These are phyloP conservation scores for Adansonia digitata DNA, from an alignment of 345 rosid genomes.

Conservation along the genomic window DNA sequence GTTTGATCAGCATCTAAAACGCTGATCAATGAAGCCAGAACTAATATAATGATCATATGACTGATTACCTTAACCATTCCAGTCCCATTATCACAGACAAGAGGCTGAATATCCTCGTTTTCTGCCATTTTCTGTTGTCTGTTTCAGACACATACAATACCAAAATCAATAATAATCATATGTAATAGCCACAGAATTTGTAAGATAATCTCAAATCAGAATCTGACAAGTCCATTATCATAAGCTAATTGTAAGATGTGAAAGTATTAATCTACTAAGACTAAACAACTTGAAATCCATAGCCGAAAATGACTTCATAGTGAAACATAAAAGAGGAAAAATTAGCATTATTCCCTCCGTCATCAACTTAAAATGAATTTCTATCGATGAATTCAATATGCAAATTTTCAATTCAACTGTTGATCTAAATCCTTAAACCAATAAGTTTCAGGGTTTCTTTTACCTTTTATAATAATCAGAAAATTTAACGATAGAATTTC, in stretches of 20 bases:
- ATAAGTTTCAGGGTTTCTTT: background rate
- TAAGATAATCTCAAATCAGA: too few species aligned
- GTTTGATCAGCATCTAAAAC: slow-evolving; percentile 19
- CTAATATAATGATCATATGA: too few species aligned
- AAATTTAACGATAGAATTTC: background rate
- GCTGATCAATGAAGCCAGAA: background rate
- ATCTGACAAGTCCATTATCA: background rate
- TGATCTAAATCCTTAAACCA: background rate
- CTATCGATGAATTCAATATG: background rate
- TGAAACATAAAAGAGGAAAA: too few species aligned
- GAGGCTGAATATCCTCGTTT: slow-evolving; percentile 46
- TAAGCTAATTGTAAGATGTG: background rate
- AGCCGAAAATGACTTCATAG: too few species aligned
- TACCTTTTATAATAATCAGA: background rate
- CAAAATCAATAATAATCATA: slow-evolving; percentile 10
- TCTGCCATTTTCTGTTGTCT: slow-evolving; percentile 50
- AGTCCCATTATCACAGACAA: slow-evolving; percentile 54
- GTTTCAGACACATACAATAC: slow-evolving; percentile 16
- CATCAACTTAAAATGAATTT: background rate
- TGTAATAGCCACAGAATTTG: background rate
- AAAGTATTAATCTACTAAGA: background rate
- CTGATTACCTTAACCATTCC: slow-evolving; percentile 39
- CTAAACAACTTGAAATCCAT: background rate
- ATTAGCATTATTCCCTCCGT: background rate
- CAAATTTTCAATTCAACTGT: background rate